Base-by-base conservation (phyloP, 768 basidiomycete genomes). In the Megacollybia marginata region DNA sequence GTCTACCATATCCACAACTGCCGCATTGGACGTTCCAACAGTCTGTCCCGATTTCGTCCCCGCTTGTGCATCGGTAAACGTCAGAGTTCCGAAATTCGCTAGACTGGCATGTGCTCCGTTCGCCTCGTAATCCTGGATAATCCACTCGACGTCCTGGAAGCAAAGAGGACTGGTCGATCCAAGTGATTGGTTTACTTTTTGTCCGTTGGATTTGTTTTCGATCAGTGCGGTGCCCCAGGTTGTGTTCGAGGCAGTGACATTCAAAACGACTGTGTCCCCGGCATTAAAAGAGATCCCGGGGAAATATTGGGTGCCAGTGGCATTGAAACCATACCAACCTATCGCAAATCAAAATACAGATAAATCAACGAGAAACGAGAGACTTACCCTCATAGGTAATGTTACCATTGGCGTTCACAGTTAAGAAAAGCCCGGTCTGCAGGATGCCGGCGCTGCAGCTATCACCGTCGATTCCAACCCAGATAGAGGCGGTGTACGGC, bases 61-160 rank as follows among this genome's bases (percentile, higher is more conserved):
- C 5, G 67, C 67, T 15, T 52, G 48, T 16, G 65, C 66, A 48
- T 55, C 55, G 35, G 61, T 66, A 59, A 70, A 70, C 33, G 62
- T 64, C 54, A 69, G 65, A 28, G 64, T 64, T 55, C 65, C 65
- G 42, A 65, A 70, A 65, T 69, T 63, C 35, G 69, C 63, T 48
- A 70, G 63, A 23, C 65, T 63, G 16, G 68, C 69, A 13, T 58
- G 43, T 9, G 16, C 12, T 35, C 44, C 44, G 20, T 44, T 44
- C 28, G 33, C 31, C 23, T 51, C 49, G 16, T 45, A 51, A 33
- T 51, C 49, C 34, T 51, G 44, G 10, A 51, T 44, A 35, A 51
- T 51, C 50, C 50, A 51, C 32, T 51, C 50, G 13, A 35, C 50
- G 18, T 51, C 46, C 9, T 20, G 44, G 2, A 35, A 43, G 9